Conservation (phyloP, 257 asterid species). For the Coffea canephora region DNA sequence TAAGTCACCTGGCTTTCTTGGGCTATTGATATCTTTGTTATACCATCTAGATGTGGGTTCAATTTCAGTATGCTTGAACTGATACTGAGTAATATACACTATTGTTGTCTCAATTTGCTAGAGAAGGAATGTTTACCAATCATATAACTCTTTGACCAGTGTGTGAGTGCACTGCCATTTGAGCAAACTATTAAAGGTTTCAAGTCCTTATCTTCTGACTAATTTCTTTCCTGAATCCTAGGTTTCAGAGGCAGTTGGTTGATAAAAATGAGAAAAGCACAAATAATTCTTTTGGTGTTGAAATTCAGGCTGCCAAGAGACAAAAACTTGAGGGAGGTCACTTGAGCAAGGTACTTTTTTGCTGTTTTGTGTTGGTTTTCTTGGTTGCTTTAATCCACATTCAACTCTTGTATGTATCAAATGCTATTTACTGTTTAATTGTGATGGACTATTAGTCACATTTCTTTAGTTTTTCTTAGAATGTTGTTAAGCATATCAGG, state of each 20-base stretch:
- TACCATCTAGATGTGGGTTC: not conserved
- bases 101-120: not conserved
- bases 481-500: not conserved
- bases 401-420: not conserved
- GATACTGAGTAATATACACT: not conserved
- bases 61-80: not conserved
- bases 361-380: constrained; percentile 1
- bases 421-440: not conserved
- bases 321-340: constrained; percentile 97
- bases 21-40: not conserved
- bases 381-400: not conserved
- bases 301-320: constrained; percentile 93
- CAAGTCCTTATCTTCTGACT: not conserved
- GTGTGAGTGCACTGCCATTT: not conserved
- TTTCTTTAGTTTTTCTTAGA: constrained; percentile 1
- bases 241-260: constrained; percentile 40
- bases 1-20: not conserved
- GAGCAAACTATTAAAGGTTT: not conserved
- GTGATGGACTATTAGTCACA: not conserved
- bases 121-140: not conserved
- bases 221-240: constrained; percentile 30
- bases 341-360: constrained; percentile 55
- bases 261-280: constrained; percentile 52
- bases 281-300: constrained; percentile 38
- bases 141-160: not conserved